Evolutionary conservation across 2,329 filamentous ascomycete species (phyloP).

Genomic region (Daldinia eschscholtzii): DNA sequence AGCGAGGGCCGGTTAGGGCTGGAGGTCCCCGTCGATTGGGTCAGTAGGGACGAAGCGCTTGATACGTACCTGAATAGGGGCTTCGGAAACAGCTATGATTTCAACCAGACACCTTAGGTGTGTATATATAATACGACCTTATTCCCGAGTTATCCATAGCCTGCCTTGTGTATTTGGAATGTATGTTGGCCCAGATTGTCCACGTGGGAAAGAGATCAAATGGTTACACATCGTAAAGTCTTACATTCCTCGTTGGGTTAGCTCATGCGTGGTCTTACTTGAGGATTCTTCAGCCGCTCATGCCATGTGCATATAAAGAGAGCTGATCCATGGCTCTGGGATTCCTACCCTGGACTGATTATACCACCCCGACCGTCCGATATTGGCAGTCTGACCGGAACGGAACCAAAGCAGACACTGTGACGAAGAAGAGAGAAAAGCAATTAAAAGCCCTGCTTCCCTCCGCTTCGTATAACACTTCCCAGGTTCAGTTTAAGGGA

Average conservation of each 20-base stretch:
- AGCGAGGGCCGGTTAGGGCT: constrained; percentile 53
- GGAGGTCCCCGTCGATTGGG: constrained; percentile 65
- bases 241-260: constrained; percentile 2
- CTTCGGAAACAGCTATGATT: constrained; percentile 74
- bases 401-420: neutral
- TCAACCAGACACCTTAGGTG: constrained; percentile 59
- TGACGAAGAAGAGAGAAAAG: neutral
- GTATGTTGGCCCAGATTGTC: neutral
- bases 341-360: neutral
- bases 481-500: neutral
- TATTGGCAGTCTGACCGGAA: neutral
- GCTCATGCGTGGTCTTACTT: neutral
- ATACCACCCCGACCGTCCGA: neutral
- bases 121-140: neutral
- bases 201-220: neutral
- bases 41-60: constrained; percentile 57
- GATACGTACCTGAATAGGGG: constrained; percentile 65
- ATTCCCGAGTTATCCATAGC: neutral
- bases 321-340: neutral
- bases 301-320: neutral
- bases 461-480: neutral
- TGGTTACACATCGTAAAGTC: neutral
- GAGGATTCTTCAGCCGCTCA: neutral
- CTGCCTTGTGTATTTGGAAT: neutral
- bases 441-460: neutral